Evolutionary conservation across 2,329 filamentous ascomycete species (phyloP), one percentile per base, ranked within the genome.

Genomic region (Thelonectria blattea): DNA sequence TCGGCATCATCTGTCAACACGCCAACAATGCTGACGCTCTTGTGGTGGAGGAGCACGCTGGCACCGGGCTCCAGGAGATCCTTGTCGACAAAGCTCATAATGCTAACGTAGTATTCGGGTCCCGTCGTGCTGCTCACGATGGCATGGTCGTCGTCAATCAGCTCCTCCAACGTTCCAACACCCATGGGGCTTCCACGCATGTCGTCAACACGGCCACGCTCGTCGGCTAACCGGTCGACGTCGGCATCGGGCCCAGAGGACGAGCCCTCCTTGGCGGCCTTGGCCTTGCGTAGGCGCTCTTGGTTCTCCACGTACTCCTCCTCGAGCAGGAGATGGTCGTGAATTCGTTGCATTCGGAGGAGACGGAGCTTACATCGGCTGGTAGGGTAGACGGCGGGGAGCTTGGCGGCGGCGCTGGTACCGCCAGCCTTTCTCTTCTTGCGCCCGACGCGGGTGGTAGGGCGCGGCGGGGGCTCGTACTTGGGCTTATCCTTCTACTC

Each of bases 1-100:
- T 99, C 95, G 17, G 95, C 89, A 73, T 99, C 95, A 71, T 99
- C 95, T 2, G 94, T 98, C 70, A 99, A 81, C 18, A 99, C 95
- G 77, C 96, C 95, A 30, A 99, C 95, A 46, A 99, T 96, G 43
- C 94, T 97, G 52, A 98, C 94, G 54, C 91, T 96, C 82, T 99
- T 99, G 79, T 99, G 95, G 74, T 99, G 95, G 60, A 99, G 83
- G 50, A 99, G 82, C 50, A 99, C 95, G 71, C 93, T 97, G 17
- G 95, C 93, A 62, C 96, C 96, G 1, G 95, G 95, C 79, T 99
- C 95, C 45, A 99, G 85, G 4, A 99, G 87, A 73, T 99, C 95
- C 80, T 99, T 99, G 83, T 99, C 95, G 67, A 99, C 95, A 73
- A 99, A 99, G 56, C 94, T 97, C 95, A 98, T 98, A 85, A 99